Evolutionary conservation across 1,284 basidiomycete species (phyloP).

Genomic region (Quambalaria eucalypti): DNA sequence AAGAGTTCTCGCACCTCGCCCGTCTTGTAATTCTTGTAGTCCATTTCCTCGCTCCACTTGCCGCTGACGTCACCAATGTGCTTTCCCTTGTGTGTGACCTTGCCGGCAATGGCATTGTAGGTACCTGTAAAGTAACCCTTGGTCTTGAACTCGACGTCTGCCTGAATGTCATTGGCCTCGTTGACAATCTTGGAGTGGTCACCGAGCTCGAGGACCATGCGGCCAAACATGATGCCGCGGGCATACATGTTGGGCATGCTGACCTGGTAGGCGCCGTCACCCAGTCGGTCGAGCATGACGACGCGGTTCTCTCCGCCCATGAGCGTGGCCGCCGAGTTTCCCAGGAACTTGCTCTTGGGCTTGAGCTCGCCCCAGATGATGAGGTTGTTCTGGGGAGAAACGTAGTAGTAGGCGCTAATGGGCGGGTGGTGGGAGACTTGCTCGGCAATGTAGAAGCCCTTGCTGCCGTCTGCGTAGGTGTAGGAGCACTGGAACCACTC

Average conservation of each 20-base stretch:
- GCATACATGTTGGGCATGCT: constrained; percentile 59
- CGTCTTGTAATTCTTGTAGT: constrained; percentile 65
- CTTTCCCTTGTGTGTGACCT: constrained; percentile 60
- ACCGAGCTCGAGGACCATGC: constrained; percentile 94
- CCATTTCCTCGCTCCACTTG: constrained; percentile 85
- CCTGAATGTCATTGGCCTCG: constrained; percentile 63
- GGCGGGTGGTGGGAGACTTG: constrained; percentile 95
- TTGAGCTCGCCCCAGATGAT: constrained; percentile 83
- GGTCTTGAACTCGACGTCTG: constrained; percentile 94
- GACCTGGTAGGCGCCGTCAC: constrained; percentile 42
- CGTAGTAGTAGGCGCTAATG: constrained; percentile 91
- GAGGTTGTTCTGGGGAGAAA: constrained; percentile 74
- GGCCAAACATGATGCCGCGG: constrained; percentile 90
- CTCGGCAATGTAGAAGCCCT: constrained; percentile 93
- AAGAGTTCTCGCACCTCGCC: constrained; percentile 70
- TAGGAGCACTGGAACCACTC: constrained; percentile 97
- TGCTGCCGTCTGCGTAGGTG: constrained; percentile 79
- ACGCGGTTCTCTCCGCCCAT: constrained; percentile 84
- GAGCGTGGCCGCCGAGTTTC: constrained; percentile 56
- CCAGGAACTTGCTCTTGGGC: constrained; percentile 91
- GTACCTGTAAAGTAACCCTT: constrained; percentile 96
- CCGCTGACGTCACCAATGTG: constrained; percentile 80
- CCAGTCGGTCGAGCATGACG: constrained; percentile 34
- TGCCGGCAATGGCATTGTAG: constrained; percentile 82
- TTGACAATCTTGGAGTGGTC: constrained; percentile 81